Evolutionary conservation across 352 stramenopile species (phyloP).

Genomic region (Aphanomyces stellatus): DNA sequence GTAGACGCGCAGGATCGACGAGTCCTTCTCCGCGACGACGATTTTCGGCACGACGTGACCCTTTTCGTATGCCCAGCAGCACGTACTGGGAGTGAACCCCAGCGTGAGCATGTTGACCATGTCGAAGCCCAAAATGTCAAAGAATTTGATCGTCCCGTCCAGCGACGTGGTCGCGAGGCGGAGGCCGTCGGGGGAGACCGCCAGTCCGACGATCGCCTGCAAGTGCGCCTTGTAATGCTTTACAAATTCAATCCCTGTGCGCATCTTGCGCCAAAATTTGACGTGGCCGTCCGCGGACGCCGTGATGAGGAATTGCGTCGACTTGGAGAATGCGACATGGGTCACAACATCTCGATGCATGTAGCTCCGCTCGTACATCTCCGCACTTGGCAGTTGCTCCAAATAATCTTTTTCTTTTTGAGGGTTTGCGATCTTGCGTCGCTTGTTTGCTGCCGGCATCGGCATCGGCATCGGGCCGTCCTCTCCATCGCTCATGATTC

Average conservation of each 20-base stretch:
- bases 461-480: conserved; percentile 52
- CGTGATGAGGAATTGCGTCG: conserved; percentile 96
- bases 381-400: conserved; percentile 71
- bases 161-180: conserved; percentile 75
- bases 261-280: conserved; percentile 99
- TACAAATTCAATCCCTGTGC: conserved; percentile 95
- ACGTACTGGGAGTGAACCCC: conserved; percentile 52
- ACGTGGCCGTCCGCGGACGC: conserved; percentile 94
- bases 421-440: conserved; percentile 36
- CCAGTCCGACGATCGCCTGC: conserved; percentile 73
- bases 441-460: conserved; percentile 21
- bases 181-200: conserved; percentile 75
- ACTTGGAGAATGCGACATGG: conserved; percentile 79
- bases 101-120: conserved; percentile 95
- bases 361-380: conserved; percentile 95
- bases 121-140: conserved; percentile 98
- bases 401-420: conserved; percentile 61
- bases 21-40: conserved; percentile 60
- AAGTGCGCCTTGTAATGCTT: conserved; percentile 99
- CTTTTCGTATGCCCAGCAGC: conserved; percentile 64
- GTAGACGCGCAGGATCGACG: conserved; percentile 78
- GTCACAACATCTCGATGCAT: conserved; percentile 96
- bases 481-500: conserved; percentile 32
- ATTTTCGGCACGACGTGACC: conserved; percentile 48
- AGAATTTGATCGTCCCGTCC: conserved; percentile 97